Evolutionary conservation across 2,329 filamentous ascomycete species (phyloP), one percentile per base, ranked within the genome.

Genomic region (Colletotrichum sp.): DNA sequence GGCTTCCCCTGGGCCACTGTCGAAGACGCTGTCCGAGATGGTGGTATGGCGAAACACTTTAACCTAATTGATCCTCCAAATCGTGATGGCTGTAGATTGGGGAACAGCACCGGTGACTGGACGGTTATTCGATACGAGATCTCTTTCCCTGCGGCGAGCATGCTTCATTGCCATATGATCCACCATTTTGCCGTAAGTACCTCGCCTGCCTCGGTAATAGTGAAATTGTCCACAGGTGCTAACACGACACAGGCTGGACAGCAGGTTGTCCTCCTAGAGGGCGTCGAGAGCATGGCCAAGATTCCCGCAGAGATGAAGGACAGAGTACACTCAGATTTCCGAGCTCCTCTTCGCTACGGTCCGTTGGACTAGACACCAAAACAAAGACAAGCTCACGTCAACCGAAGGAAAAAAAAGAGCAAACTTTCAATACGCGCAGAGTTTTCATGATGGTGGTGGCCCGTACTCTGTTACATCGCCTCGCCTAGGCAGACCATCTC

Each of bases 81-180:
- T 27, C 63, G 72, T 5, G 69, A 72, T 34, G 72, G 72, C 15
- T 75, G 72, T 11, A 67, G 72, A n/a, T 12, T 75, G 19, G 72
- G 69, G 2, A 75, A 68, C 39, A 72, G 72, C 32, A 75, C 69
- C 6, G 69, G 72, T 9, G 69, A 75, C 55, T 75, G 69, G 72
- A 64, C 72, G 7, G 72, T 75, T n/a, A 75, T 75, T n/a, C 69
- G 72, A 34, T 75, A 75, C 16, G 69, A 75, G 63, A 75, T 75
- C 9, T 52, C 62, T 4, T 75, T 72, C 44, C 72, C 72, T 32
- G 69, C 72, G 4, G 72, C 69, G 5, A 75, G 69, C n/a, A 75
- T 75, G 72, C 72, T 75, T 57, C 69, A 75, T 22, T 75, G 72
- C 27, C 72, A 75, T 6, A 75, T 75, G 72, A 75, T 72, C 16